Conservation (phyloP, 768 basidiomycete genomes). For the Tricholomella constricta region DNA sequence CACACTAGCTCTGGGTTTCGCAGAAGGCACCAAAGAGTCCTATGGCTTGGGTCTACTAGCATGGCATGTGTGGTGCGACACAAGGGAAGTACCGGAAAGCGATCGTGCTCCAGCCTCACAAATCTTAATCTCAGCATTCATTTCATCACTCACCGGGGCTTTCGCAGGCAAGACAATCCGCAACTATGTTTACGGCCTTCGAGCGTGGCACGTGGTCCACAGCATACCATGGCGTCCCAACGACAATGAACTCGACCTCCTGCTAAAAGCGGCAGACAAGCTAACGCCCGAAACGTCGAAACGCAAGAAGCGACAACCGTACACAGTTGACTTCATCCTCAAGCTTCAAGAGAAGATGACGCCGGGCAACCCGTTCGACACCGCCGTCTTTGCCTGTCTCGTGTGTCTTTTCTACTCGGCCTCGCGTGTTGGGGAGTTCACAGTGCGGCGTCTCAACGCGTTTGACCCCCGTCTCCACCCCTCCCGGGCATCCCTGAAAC, state of each 20-base stretch:
- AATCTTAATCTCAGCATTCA: constrained; percentile 29
- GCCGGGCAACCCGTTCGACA: constrained; percentile 13
- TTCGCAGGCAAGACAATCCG: constrained; percentile 33
- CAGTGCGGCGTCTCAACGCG: constrained; percentile 3
- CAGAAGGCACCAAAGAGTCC: constrained; percentile 27
- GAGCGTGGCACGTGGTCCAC: constrained; percentile 51
- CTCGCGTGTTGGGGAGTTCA: constrained; percentile 8
- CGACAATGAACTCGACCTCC: constrained; percentile 22
- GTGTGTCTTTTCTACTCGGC: constrained; percentile 19
- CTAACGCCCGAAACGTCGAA: constrained; percentile 33
- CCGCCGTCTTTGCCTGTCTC: constrained; percentile 22
- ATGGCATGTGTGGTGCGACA: constrained; percentile 44
- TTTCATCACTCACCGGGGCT: constrained; percentile 30
- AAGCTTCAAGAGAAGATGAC: background rate
- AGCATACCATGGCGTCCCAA: constrained; percentile 32
- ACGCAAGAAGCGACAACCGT: constrained; percentile 29
- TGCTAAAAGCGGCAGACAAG: constrained; percentile 30
- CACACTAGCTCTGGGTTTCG: constrained; percentile 29
- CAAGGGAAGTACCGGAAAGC: constrained; percentile 28
- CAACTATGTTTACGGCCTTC: constrained; percentile 40
- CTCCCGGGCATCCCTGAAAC: constrained; percentile 8
- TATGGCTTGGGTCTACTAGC: constrained; percentile 40
- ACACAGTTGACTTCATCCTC: constrained; percentile 13
- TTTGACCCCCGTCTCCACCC: constrained; percentile 21
- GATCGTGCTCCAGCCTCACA: constrained; percentile 28